phyloP scores from a whole-genome alignment of 2,329 filamentous ascomycete genomes.

The Gyromitra esculenta region DNA sequence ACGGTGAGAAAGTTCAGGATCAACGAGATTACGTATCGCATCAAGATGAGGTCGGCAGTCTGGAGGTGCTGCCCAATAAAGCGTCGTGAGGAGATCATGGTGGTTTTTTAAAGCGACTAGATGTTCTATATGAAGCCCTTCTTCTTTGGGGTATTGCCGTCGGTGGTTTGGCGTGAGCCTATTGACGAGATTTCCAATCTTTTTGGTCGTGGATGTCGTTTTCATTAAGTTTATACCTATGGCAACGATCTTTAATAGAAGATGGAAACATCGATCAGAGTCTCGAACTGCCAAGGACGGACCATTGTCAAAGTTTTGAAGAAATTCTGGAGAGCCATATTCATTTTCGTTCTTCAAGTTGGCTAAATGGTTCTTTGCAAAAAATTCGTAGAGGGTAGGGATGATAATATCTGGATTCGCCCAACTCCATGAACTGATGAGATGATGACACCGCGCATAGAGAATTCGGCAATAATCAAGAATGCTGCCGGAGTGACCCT shows the following conservation, averaged over 20 bases:
- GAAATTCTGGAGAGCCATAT: conserved; percentile 69
- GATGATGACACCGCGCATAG: conserved; percentile 70
- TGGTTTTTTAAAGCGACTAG: conserved; percentile 74
- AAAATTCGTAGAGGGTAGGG: conserved; percentile 74
- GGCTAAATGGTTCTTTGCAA: conserved; percentile 70
- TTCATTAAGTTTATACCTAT: conserved; percentile 67
- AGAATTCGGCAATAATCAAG: conserved; percentile 72
- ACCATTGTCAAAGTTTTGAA: conserved; percentile 66
- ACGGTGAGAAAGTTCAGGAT: conserved; percentile 71
- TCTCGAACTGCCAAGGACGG: conserved; percentile 65
- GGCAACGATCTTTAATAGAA: conserved; percentile 73
- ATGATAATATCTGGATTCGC: conserved; percentile 68
- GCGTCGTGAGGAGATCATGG: conserved; percentile 73
- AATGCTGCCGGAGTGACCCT: conserved; percentile 69
- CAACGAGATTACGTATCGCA: conserved; percentile 70
- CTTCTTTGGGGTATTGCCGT: conserved; percentile 72
- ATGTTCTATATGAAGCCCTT: conserved; percentile 69
- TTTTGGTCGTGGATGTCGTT: conserved; percentile 65
- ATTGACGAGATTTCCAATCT: conserved; percentile 70
- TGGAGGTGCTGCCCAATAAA: conserved; percentile 72
- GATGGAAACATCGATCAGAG: conserved; percentile 72
- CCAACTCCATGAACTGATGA: conserved; percentile 75
- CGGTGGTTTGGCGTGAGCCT: conserved; percentile 74
- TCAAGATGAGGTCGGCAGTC: conserved; percentile 67
- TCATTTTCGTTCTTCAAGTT: conserved; percentile 73